Evolutionary conservation across 2,329 filamentous ascomycete species (phyloP), one percentile per base, ranked within the genome.

Genomic region (Colletotrichum gloeosporioides): DNA sequence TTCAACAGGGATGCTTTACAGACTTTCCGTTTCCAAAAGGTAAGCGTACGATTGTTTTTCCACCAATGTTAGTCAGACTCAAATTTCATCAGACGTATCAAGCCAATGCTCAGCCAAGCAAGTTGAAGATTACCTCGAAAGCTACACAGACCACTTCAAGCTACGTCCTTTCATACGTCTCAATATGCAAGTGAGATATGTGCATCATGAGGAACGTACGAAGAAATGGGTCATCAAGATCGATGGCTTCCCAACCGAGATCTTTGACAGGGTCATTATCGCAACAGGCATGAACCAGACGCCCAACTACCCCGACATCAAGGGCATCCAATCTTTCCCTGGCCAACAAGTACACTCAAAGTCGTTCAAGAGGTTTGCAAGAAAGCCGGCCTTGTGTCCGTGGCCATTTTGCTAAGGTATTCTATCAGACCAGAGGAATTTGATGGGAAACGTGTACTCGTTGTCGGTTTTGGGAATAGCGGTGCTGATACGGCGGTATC

Each of bases 381-480:
- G 8, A 34, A 27, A n/a, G 22, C 77, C 18, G 12, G 18, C n/a
- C n/a, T 16, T 15, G 6, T 3, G 12, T 34, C 27, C 25, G 53
- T 34, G 8, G 4, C 0, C 27, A 3, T 25, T 22, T n/a, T 1
- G 6, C 49, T 69, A 18, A 69, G 31, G 27, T 22, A 12, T 3
- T 25, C 6, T 2, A 8, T 13, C 59, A 82, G 82, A 3, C 79
- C 83, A 3, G 78, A 81, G 2, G 77, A 79, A 4, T 88, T 87
- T 78, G 80, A 82, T 15, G 84, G 80, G 6, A 86, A 88, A 76
- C 85, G 80, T 10, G 85, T 89, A 2, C 67, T 89, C 1, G 80
- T 89, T 0, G 80, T 89, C 6, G 87, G 87, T 7, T 78, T 88
- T 32, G 85, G 85, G 10, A 86, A 84, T 69, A 87, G 85, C 2